Base-by-base conservation (phyloP, 768 basidiomycete species). In the Russula virescens region DNA sequence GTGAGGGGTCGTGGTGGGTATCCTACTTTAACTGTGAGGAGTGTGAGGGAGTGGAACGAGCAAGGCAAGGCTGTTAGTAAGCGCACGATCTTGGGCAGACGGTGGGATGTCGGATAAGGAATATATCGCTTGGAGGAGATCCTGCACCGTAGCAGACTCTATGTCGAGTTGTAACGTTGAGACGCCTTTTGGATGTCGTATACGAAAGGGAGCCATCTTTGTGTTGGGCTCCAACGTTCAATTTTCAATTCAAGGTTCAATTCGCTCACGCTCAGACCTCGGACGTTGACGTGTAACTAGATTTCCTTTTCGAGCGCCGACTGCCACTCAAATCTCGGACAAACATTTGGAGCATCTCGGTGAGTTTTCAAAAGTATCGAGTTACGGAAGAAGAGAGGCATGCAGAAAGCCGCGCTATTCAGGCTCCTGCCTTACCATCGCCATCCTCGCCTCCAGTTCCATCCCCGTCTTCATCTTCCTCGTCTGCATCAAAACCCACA, bases 181-280 rank as follows among this genome's bases (percentile, higher is more conserved):
- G 31, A 91, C 83, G 34, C 94, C 94, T 70, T 87, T 83, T 16
- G 94, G 90, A 73, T 94, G 88, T 63, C 94, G 83, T 3, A 98
- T 77, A 26, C 94, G 87, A 43, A 96, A 67, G 48, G 83, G 81
- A 9, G 84, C 81, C 90, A 91, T 91, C 35, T 19, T 42, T 47
- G 28, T 2, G 19, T n/a, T 38, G 38, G 26, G 26, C 10, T 18
- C 19, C 38, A 28, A 51, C 34, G n/a, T 38, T 38, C 6, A 38
- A 38, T 14, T 49, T 52, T 45, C 54, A 45, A 16, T 31, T 19
- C 13, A 35, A 35, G 16, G 23, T 21, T n/a, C n/a, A n/a, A n/a
- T n/a, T n/a, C n/a, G n/a, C n/a, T n/a, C n/a, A n/a, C 31, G 31
- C 31, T 31, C 31, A 8, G 31, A 31, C 31, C n/a, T 31, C 31